Evolutionary conservation across 2,329 filamentous ascomycete genomes (phyloP).

Genomic region (Saccharata proteae): DNA sequence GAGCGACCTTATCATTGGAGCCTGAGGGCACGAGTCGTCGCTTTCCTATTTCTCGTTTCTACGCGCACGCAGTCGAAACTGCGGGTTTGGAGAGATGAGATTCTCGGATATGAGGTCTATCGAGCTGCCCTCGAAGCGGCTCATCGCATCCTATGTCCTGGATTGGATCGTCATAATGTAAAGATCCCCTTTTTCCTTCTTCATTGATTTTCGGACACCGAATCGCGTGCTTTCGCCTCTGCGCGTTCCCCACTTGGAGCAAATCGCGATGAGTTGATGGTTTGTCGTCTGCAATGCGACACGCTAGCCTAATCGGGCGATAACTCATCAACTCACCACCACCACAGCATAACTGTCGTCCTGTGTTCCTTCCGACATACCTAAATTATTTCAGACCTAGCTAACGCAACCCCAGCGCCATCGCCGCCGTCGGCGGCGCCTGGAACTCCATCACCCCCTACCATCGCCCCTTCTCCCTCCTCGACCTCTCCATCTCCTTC

Average conservation of each 20-base stretch:
- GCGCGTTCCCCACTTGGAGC: conserved; percentile 9
- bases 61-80: too few relatives aligned
- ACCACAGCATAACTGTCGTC: too few relatives aligned
- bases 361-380: too few relatives aligned
- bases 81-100: too few relatives aligned
- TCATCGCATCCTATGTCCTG: conserved; percentile 55
- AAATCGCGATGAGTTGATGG: background rate
- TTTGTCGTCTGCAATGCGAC: too few relatives aligned
- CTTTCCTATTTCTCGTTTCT: too few relatives aligned
- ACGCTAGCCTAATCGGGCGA: too few relatives aligned
- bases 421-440: conserved; percentile 46
- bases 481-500: conserved; percentile 68
- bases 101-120: too few relatives aligned
- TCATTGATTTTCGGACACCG: background rate
- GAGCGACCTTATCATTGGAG: too few relatives aligned
- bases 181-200: conserved; percentile 11
- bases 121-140: conserved; percentile 31
- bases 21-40: too few relatives aligned
- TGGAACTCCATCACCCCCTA: conserved; percentile 52
- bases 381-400: too few relatives aligned
- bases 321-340: too few relatives aligned
- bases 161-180: conserved; percentile 63
- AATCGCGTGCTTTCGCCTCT: background rate
- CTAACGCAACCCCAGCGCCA: conserved; percentile 36
- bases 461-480: conserved; percentile 57